Conservation (phyloP, 169 alveolate species). For the Plasmodium gallinaceum region DNA sequence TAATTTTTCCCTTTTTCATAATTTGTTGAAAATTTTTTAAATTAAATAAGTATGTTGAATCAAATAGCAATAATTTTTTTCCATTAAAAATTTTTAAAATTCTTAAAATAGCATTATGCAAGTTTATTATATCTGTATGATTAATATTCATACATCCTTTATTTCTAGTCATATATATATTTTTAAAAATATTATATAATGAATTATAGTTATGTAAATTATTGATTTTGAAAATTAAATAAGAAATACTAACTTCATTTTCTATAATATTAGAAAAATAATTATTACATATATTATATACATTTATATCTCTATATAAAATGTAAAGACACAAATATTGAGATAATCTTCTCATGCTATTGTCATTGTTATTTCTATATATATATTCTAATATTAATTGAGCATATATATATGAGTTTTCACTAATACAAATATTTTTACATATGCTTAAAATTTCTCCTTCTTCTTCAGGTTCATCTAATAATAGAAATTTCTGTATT, state of each 20-base stretch:
- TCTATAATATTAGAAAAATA: constrained; percentile 41
- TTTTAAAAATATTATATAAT: constrained; percentile 45
- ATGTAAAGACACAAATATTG: constrained; percentile 82
- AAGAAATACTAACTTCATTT: constrained; percentile 69
- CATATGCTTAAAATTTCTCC: constrained; percentile 79
- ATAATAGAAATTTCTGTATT: constrained; percentile 86
- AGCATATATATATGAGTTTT: constrained; percentile 92
- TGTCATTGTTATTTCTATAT: constrained; percentile 90
- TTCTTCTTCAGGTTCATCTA: constrained; percentile 86
- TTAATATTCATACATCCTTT: constrained; percentile 66
- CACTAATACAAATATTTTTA: constrained; percentile 88
- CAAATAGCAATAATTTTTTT: constrained; percentile 42
- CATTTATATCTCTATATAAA: constrained; percentile 55
- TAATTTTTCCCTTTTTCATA: no score
- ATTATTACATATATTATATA: constrained; percentile 50
- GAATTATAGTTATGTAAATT: constrained; percentile 40
- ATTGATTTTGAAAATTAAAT: constrained; percentile 40
- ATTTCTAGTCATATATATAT: constrained; percentile 71
- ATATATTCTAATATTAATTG: constrained; percentile 91
- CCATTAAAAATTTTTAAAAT: constrained; percentile 48
- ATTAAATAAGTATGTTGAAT: constrained; percentile 52
- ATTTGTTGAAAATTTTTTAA: not conserved
- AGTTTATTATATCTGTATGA: constrained; percentile 37
- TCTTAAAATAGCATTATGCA: constrained; percentile 33
- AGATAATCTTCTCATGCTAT: constrained; percentile 91